Percentiles rank a stretch among this genome's conserved stretches.
phyloP scores from a whole-genome alignment of 2,329 filamentous ascomycete species.

The Stemphylium vesicarium region DNA sequence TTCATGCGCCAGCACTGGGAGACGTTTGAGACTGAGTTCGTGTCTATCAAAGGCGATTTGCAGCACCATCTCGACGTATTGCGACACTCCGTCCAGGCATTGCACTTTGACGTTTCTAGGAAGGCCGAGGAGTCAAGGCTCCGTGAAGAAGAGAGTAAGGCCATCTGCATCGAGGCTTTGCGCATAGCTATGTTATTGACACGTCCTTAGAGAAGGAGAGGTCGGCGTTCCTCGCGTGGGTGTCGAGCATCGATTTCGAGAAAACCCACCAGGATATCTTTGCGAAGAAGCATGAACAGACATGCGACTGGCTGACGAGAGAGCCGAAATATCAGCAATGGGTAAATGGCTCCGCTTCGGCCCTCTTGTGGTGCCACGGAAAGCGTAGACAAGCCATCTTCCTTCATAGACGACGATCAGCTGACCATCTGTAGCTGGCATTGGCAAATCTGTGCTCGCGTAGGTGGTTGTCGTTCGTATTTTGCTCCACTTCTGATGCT shows the following conservation, averaged over 20 bases:
- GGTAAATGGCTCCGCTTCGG: constrained; percentile 11
- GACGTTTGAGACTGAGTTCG: constrained; percentile 27
- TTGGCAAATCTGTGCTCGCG: constrained; percentile 31
- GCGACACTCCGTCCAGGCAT: constrained; percentile 18
- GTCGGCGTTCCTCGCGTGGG: constrained; percentile 26
- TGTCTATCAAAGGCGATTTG: constrained; percentile 16
- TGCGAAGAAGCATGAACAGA: constrained; percentile 24
- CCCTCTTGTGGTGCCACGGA: constrained; percentile 31
- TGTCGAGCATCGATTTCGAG: constrained; percentile 27
- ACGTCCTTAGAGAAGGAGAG: constrained; percentile 15
- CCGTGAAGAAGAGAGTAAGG: constrained; percentile 1
- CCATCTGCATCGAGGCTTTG: not conserved
- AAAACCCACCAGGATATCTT: constrained; percentile 23
- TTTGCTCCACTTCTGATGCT: not conserved
- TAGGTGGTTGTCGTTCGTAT: constrained; percentile 7
- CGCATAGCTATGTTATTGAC: not conserved
- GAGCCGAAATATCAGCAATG: constrained; percentile 22
- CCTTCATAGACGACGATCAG: not conserved
- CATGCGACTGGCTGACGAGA: constrained; percentile 25
- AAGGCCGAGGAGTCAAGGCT: constrained; percentile 5
- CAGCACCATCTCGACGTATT: constrained; percentile 25
- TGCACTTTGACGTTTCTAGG: constrained; percentile 15
- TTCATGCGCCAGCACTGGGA: constrained; percentile 33
- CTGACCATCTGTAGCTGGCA: constrained; percentile 25
- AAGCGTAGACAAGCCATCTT: constrained; percentile 18